These are phyloP conservation scores for Trypanosoma caninum DNA, from an alignment of 208 protist genomes.

Conservation along the genomic window DNA sequence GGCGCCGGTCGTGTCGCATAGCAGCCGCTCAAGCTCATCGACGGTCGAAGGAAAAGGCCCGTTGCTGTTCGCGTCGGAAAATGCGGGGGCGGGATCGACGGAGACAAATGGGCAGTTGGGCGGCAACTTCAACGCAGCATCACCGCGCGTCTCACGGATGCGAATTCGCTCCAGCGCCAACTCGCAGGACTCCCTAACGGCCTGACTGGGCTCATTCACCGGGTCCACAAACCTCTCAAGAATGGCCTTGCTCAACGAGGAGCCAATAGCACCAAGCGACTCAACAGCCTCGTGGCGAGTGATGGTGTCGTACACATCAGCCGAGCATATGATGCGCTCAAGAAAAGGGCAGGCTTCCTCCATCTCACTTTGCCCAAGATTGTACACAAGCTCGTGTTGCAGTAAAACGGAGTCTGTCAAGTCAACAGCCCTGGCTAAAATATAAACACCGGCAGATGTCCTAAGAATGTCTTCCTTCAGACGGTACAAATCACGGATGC, in stretches of 20 bases:
- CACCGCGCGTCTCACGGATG: constrained; percentile 51
- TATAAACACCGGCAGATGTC: constrained; percentile 40
- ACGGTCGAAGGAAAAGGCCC: constrained; percentile 39
- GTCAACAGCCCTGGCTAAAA: constrained; percentile 74
- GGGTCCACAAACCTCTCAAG: constrained; percentile 49
- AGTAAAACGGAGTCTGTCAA: constrained; percentile 93
- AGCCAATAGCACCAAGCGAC: constrained; percentile 89
- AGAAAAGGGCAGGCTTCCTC: constrained; percentile 76
- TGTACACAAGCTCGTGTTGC: constrained; percentile 97
- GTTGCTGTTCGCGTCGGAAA: constrained; percentile 26
- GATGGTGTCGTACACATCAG: constrained; percentile 89
- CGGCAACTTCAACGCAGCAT: constrained; percentile 44
- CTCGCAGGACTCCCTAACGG: constrained; percentile 95
- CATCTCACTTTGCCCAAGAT: constrained; percentile 94
- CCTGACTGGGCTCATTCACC: constrained; percentile 41
- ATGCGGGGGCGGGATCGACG: constrained; percentile 91
- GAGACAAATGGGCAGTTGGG: constrained; percentile 76
- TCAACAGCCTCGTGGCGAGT: constrained; percentile 97
- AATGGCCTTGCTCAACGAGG: constrained; percentile 32
- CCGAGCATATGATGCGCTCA: constrained; percentile 55
- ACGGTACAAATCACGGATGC: constrained; percentile 85
- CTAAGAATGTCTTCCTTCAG: constrained; percentile 77
- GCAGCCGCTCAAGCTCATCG: constrained; percentile 51
- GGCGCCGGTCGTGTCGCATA: constrained; percentile 59
- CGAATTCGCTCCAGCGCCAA: constrained; percentile 83